Percentiles rank a stretch among this genome's conserved stretches.
phyloP scores from a whole-genome alignment of 768 basidiomycete genomes.

The Lactarius hengduanensis region DNA sequence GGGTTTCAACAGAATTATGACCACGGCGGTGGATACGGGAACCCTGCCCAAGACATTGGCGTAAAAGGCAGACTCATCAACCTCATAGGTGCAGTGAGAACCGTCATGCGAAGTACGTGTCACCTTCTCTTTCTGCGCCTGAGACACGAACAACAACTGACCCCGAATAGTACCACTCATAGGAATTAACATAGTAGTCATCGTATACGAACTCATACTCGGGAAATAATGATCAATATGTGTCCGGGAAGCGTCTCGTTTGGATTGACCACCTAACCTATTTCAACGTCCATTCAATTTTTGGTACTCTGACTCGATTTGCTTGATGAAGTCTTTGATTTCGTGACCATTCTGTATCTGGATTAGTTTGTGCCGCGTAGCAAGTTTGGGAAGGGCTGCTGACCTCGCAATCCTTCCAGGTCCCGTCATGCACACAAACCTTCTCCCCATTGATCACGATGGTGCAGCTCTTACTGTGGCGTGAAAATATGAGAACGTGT shows the following conservation, averaged over 20 bases:
- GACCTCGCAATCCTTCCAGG: constrained; percentile 81
- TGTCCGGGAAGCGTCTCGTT: background rate
- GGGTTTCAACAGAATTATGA: constrained; percentile 69
- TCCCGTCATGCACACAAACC: constrained; percentile 74
- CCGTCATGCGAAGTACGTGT: constrained; percentile 92
- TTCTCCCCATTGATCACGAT: constrained; percentile 66
- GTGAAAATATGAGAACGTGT: constrained; percentile 15
- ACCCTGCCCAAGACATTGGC: constrained; percentile 54
- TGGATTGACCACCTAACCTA: background rate
- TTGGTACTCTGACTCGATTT: constrained; percentile 74
- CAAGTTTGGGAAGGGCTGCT: constrained; percentile 28
- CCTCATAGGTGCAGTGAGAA: constrained; percentile 92
- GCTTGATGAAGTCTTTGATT: constrained; percentile 68
- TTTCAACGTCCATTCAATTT: constrained; percentile 47
- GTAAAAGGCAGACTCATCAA: constrained; percentile 86
- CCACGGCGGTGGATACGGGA: constrained; percentile 65
- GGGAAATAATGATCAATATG: constrained; percentile 42
- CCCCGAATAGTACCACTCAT: constrained; percentile 85
- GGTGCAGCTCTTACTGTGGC: constrained; percentile 78
- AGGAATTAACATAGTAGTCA: constrained; percentile 80
- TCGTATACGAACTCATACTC: constrained; percentile 78
- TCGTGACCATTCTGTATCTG: constrained; percentile 65
- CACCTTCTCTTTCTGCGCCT: constrained; percentile 12
- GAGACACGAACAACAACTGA: constrained; percentile 23
- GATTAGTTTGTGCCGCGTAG: constrained; percentile 11